Conservation (phyloP, 176 grass and related monocot genomes). For the Lolium rigidum region DNA sequence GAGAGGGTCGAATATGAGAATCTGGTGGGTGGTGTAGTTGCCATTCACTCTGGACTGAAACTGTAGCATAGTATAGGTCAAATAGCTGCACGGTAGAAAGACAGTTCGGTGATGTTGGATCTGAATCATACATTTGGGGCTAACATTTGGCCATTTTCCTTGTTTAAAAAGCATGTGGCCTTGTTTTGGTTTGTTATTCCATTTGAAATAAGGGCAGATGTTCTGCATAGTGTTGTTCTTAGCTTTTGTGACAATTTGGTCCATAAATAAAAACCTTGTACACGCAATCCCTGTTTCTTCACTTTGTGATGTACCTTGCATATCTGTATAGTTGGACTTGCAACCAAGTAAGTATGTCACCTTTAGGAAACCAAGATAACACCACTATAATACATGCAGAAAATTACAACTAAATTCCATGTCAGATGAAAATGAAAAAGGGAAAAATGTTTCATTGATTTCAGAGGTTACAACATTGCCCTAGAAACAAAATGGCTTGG, state of each 20-base stretch:
- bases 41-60: slow-evolving; percentile 94
- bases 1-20: slow-evolving; percentile 90
- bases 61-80: slow-evolving; percentile 37
- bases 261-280: not conserved
- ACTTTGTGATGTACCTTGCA: not conserved
- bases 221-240: not conserved
- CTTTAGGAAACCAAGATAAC: not conserved
- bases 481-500: not conserved
- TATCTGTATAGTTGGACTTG: not conserved
- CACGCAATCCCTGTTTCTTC: not conserved
- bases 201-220: not conserved
- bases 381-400: not conserved
- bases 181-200: not conserved
- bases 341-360: not conserved
- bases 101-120: not conserved
- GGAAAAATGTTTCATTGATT: not conserved
- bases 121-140: not conserved
- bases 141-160: slow-evolving; percentile 6
- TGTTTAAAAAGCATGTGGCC: not conserved
- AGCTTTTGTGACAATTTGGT: not conserved
- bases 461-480: not conserved
- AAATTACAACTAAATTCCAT: not conserved
- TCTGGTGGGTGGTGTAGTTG: slow-evolving; percentile 91
- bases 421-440: not conserved
- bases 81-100: not conserved